A percentile compares a stretch with the other conserved stretches of the same genome.
phyloP scores from a whole-genome alignment of 2,329 filamentous ascomycete species.

The Pseudopyricularia javanii region DNA sequence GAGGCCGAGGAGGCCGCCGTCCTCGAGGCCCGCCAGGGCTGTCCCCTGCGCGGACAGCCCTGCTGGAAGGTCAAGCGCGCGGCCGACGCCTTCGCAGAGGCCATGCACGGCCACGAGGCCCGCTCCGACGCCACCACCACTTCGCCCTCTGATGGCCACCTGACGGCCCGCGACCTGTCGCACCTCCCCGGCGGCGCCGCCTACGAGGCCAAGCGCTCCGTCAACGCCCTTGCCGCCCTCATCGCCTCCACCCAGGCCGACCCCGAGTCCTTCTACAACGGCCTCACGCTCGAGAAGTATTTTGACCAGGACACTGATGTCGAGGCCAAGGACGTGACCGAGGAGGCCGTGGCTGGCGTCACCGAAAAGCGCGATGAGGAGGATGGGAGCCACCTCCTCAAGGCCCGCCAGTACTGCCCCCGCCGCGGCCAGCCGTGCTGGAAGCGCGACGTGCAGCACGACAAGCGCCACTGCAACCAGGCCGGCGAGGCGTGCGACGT shows the following conservation, averaged over 20 bases:
- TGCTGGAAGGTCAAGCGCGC: constrained; percentile 11
- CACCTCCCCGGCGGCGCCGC: constrained; percentile 6
- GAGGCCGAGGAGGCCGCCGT: constrained; percentile 4
- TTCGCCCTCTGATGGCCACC: neutral
- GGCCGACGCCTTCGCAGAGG: constrained; percentile 6
- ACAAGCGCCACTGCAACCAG: constrained; percentile 3
- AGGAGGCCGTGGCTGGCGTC: neutral
- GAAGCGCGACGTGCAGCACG: constrained; percentile 1
- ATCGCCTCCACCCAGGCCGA: constrained; percentile 10
- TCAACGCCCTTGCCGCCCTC: constrained; percentile 9
- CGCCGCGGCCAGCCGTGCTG: neutral
- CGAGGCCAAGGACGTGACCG: neutral
- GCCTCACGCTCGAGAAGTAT: constrained; percentile 7
- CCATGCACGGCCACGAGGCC: neutral
- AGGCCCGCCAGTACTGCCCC: neutral
- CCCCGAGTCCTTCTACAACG: constrained; percentile 9
- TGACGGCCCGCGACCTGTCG: constrained; percentile 7
- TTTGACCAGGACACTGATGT: constrained; percentile 6
- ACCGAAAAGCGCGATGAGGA: constrained; percentile 1
- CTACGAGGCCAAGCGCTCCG: constrained; percentile 8
- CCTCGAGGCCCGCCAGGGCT: constrained; percentile 4
- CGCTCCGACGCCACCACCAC: constrained; percentile 1
- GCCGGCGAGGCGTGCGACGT: constrained; percentile 1
- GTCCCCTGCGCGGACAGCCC: constrained; percentile 6
- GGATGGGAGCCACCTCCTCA: neutral